These are phyloP conservation scores for Nothopassalora personata DNA, from an alignment of 2,329 filamentous ascomycete species.

Conservation along the genomic window DNA sequence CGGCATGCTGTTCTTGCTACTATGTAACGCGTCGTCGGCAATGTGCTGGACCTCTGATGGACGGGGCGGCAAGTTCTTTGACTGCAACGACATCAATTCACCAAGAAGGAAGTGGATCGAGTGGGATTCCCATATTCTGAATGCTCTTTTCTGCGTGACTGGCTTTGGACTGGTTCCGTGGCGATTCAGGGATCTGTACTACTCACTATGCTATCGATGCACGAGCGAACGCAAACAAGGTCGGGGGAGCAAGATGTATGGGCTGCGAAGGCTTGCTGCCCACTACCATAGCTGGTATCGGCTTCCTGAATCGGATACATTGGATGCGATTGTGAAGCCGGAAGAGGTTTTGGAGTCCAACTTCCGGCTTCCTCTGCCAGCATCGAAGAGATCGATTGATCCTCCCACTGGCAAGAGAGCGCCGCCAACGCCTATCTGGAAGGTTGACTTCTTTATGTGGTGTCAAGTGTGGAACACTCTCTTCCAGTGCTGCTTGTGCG, in stretches of 20 bases:
- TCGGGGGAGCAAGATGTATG: slow-evolving; percentile 41
- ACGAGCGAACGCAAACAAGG: slow-evolving; percentile 21
- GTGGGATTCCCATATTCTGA: slow-evolving; percentile 75
- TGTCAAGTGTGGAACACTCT: slow-evolving; percentile 74
- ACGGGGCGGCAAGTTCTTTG: slow-evolving; percentile 16
- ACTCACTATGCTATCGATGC: slow-evolving; percentile 60
- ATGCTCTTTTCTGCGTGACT: slow-evolving; percentile 79
- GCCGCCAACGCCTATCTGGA: slow-evolving; percentile 63
- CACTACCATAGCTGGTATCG: slow-evolving; percentile 74
- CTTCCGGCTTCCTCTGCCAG: slow-evolving; percentile 57
- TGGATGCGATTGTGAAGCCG: slow-evolving; percentile 38
- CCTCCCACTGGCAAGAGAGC: slow-evolving; percentile 70
- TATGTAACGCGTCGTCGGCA: slow-evolving; percentile 66
- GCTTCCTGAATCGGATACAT: slow-evolving; percentile 58
- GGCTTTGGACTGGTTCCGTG: slow-evolving; percentile 80
- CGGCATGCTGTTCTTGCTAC: slow-evolving; percentile 80
- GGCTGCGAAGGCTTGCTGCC: slow-evolving; percentile 64
- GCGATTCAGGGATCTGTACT: slow-evolving; percentile 76
- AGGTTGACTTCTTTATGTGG: slow-evolving; percentile 74
- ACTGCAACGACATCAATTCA: slow-evolving; percentile 44
- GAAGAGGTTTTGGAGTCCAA: slow-evolving; percentile 31
- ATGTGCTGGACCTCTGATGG: slow-evolving; percentile 58
- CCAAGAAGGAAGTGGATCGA: slow-evolving; percentile 81
- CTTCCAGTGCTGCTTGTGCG: slow-evolving; percentile 62
- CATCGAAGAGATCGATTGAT: slow-evolving; percentile 56